Conservation (phyloP, 2,329 filamentous ascomycete genomes). For the Phialophora expanda region DNA sequence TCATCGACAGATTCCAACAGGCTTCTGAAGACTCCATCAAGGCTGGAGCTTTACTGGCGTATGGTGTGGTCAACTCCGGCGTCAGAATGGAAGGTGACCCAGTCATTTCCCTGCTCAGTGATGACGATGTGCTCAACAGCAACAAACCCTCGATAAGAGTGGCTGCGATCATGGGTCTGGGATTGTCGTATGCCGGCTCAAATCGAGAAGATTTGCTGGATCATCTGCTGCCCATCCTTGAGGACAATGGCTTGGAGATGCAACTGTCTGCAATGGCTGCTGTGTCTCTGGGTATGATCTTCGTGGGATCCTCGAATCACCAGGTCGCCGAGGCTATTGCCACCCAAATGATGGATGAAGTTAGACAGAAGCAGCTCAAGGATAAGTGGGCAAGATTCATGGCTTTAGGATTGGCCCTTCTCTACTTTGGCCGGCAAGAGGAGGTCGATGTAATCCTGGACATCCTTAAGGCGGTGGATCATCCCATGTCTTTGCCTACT, state of each 20-base stretch:
- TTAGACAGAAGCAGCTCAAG: slow-evolving; percentile 85
- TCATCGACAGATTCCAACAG: slow-evolving; percentile 94
- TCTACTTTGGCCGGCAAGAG: slow-evolving; percentile 96
- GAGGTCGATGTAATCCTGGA: slow-evolving; percentile 98
- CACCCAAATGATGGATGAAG: slow-evolving; percentile 90
- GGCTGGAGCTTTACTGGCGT: slow-evolving; percentile 88
- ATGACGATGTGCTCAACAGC: slow-evolving; percentile 76
- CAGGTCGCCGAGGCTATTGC: slow-evolving; percentile 93
- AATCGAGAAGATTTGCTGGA: slow-evolving; percentile 90
- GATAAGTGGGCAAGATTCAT: slow-evolving; percentile 99
- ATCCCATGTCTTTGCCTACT: slow-evolving; percentile 96
- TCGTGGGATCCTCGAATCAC: slow-evolving; percentile 88
- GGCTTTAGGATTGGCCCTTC: slow-evolving; percentile 85
- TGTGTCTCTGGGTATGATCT: slow-evolving; percentile 84
- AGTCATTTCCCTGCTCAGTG: slow-evolving; percentile 82
- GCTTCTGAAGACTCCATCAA: slow-evolving; percentile 81
- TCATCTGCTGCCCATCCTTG: slow-evolving; percentile 82
- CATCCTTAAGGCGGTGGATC: slow-evolving; percentile 94
- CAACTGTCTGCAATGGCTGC: slow-evolving; percentile 96
- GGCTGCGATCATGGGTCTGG: slow-evolving; percentile 93
- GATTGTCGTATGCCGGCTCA: slow-evolving; percentile 90
- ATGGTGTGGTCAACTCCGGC: slow-evolving; percentile 94
- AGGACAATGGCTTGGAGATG: slow-evolving; percentile 84
- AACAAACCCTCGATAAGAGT: slow-evolving; percentile 79
- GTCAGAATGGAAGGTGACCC: slow-evolving; percentile 89